Evolutionary conservation across 139 green algal genomes (phyloP).

Genomic region (Chlorella vulgaris): DNA sequence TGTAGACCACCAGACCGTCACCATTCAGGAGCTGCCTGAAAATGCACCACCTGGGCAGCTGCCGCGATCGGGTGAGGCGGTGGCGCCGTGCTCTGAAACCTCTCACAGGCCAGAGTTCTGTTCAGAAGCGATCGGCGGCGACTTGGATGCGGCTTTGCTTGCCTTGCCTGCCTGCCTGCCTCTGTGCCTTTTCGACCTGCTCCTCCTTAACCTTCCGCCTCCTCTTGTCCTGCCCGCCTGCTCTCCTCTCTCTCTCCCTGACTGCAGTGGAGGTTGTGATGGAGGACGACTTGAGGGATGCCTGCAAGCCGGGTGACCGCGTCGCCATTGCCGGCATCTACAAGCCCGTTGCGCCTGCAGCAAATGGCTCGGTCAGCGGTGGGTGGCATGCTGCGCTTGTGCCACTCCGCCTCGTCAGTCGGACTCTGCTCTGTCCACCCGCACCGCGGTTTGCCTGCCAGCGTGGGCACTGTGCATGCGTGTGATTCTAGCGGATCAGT

Average conservation of each 20-base stretch:
- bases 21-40: conserved; percentile 97
- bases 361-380: conserved; percentile 62
- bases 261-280: conserved; percentile 51
- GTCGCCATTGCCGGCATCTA: conserved; percentile 93
- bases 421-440: too few relatives aligned
- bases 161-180: too few relatives aligned
- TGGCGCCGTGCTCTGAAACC: too few relatives aligned
- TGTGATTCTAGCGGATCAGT: too few relatives aligned
- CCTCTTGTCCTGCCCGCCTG: not conserved
- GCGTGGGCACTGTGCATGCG: too few relatives aligned
- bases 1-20: conserved; percentile 86
- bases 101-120: too few relatives aligned
- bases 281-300: conserved; percentile 82
- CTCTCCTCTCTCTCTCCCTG: not conserved
- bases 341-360: conserved; percentile 75
- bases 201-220: not conserved
- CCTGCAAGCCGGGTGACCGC: conserved; percentile 94
- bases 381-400: conserved; percentile 30
- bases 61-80: conserved; percentile 61
- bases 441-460: too few relatives aligned
- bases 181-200: not conserved
- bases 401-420: not conserved
- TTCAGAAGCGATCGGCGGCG: too few relatives aligned
- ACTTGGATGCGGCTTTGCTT: too few relatives aligned
- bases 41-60: conserved; percentile 94